Conservation (phyloP, 164 flowering plant genomes). For the Piper longum region DNA sequence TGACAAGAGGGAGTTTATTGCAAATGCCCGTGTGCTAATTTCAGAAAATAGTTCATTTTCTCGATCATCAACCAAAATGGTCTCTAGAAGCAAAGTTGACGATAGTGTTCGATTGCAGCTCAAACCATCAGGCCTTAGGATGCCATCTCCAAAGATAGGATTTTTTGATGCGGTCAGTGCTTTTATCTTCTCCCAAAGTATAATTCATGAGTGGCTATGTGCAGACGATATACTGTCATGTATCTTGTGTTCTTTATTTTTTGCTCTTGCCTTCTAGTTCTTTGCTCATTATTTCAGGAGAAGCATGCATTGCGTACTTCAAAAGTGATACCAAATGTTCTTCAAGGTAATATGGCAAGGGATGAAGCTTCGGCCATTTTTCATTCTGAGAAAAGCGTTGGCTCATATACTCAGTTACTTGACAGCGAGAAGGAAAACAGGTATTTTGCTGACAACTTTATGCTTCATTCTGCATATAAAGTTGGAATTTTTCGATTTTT, state of each 20-base stretch:
- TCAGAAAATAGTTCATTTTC: conserved; percentile 12
- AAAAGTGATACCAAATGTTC: conserved; percentile 10
- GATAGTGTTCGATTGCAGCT: conserved; percentile 1
- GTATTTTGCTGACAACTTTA: not conserved
- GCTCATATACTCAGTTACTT: not conserved
- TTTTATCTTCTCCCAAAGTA: too few species aligned
- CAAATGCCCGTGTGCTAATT: conserved; percentile 2
- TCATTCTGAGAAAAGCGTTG: conserved; percentile 4
- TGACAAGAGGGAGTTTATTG: not conserved
- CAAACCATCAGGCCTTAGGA: conserved; percentile 72
- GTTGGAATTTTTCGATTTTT: too few species aligned
- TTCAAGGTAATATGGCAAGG: conserved; percentile 6
- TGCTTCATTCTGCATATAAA: too few species aligned
- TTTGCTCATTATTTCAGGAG: conserved; percentile 8
- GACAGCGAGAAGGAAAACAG: conserved; percentile 3
- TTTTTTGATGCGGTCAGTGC: conserved; percentile 87
- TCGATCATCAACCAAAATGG: conserved; percentile 16
- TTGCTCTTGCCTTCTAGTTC: too few species aligned
- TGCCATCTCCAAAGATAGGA: conserved; percentile 91
- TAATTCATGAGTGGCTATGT: too few species aligned
- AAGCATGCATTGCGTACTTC: conserved; percentile 18
- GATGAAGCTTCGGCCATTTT: conserved; percentile 9
- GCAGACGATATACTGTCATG: too few species aligned
- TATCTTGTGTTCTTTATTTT: too few species aligned
- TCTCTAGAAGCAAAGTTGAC: conserved; percentile 3